These are phyloP conservation scores for Alternaria conjuncta DNA, from an alignment of 2,329 filamentous ascomycete genomes.

Conservation along the genomic window DNA sequence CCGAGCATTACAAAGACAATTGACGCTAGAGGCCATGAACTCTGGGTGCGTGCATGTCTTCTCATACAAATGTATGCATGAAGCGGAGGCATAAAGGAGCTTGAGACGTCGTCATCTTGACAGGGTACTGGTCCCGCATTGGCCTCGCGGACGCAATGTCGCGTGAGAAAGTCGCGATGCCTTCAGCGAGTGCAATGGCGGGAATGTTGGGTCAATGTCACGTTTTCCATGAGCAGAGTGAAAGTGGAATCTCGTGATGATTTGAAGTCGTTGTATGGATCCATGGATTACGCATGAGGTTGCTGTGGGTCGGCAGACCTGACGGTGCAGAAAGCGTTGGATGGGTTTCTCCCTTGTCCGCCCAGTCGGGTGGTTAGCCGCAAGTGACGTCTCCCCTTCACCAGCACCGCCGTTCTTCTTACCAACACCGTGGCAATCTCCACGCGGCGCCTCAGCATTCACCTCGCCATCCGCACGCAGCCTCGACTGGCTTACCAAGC, in stretches of 20 bases:
- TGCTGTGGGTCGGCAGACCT: slow-evolving; percentile 1
- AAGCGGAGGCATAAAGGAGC: not conserved
- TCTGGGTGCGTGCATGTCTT: not conserved
- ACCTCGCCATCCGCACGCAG: slow-evolving; percentile 8
- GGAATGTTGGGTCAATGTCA: not conserved
- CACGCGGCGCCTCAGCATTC: slow-evolving; percentile 17
- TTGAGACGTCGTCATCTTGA: not conserved
- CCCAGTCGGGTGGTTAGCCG: slow-evolving; percentile 30
- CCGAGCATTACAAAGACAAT: slow-evolving; percentile 5
- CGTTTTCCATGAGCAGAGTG: not conserved
- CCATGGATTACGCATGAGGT: not conserved
- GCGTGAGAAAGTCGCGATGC: not conserved
- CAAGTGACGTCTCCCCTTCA: slow-evolving; percentile 33
- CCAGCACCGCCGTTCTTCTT: slow-evolving; percentile 25
- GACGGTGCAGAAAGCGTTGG: slow-evolving; percentile 1
- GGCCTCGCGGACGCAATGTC: not conserved
- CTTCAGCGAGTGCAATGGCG: not conserved
- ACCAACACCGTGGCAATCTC: slow-evolving; percentile 24
- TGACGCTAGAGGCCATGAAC: not conserved
- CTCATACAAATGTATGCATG: not conserved
- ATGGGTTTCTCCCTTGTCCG: slow-evolving; percentile 18
- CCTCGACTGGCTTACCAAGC: slow-evolving; percentile 10
- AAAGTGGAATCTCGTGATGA: not conserved
- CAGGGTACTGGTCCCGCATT: not conserved
- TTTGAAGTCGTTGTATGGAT: not conserved